Conservation (phyloP, 352 stramenopile species). For the Achlya hypogyna region DNA sequence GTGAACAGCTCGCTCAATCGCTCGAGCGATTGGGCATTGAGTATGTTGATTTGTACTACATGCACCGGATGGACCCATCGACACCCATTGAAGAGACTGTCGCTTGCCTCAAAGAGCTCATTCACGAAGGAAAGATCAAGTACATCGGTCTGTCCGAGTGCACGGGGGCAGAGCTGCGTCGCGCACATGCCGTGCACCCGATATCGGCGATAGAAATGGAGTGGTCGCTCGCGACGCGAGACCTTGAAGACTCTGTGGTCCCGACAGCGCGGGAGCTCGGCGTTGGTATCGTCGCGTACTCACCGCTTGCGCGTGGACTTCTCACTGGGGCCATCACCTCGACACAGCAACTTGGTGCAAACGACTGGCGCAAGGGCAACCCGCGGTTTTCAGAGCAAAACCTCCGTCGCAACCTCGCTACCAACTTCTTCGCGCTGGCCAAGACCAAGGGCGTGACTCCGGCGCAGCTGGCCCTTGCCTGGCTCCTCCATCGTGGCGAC, state of each 20-base stretch:
- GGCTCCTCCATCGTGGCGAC: conserved; percentile 22
- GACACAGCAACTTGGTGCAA: conserved; percentile 7
- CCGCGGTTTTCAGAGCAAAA: conserved; percentile 13
- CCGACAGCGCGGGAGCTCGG: conserved; percentile 18
- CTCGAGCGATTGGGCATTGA: conserved; percentile 45
- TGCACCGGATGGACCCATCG: conserved; percentile 46
- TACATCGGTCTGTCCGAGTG: conserved; percentile 26
- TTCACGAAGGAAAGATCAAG: conserved; percentile 24
- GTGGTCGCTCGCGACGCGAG: conserved; percentile 16
- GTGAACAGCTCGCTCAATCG: conserved; percentile 49
- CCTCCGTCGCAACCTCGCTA: not conserved
- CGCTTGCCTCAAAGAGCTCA: conserved; percentile 19
- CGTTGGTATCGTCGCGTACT: conserved; percentile 24
- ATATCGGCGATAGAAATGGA: conserved; percentile 26
- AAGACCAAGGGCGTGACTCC: conserved; percentile 20
- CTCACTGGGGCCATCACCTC: conserved; percentile 5
- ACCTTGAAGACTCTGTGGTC: conserved; percentile 20
- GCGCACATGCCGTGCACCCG: conserved; percentile 24
- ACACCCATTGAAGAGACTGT: conserved; percentile 68
- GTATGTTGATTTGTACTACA: conserved; percentile 63
- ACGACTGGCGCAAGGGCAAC: not conserved
- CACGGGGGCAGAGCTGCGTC: conserved; percentile 13
- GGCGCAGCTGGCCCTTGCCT: conserved; percentile 25
- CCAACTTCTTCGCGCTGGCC: conserved; percentile 12
- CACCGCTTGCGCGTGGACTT: conserved; percentile 17